phyloP scores from a whole-genome alignment of 2,329 filamentous ascomycete genomes.

The Furcasterigmium sp. region DNA sequence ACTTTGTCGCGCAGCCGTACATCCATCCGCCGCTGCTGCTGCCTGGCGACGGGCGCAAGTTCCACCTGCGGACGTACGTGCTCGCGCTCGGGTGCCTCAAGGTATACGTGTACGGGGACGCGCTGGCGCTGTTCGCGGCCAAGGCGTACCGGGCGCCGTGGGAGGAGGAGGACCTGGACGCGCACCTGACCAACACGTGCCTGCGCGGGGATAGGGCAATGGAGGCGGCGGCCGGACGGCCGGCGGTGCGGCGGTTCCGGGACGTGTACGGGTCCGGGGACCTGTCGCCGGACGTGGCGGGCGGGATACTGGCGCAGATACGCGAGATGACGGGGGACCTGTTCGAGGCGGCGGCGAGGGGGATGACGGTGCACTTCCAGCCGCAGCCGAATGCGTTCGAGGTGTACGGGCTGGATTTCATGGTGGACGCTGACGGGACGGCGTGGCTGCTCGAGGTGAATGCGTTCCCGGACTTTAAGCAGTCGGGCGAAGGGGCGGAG shows the following conservation, averaged over 20 bases:
- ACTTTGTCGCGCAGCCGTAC: constrained; percentile 95
- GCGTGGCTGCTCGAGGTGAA: constrained; percentile 88
- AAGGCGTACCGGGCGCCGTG: constrained; percentile 65
- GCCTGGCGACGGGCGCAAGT: constrained; percentile 67
- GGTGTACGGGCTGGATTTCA: constrained; percentile 84
- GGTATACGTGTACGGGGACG: constrained; percentile 81
- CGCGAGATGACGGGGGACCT: constrained; percentile 66
- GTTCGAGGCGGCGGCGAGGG: constrained; percentile 80
- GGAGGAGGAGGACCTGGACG: constrained; percentile 50
- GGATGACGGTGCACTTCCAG: constrained; percentile 89
- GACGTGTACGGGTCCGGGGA: constrained; percentile 34
- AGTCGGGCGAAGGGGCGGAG: constrained; percentile 64
- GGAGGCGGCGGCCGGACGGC: constrained; percentile 29
- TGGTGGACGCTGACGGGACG: constrained; percentile 62
- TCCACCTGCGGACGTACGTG: constrained; percentile 92
- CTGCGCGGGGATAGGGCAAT: constrained; percentile 36
- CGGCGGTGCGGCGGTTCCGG: constrained; percentile 73
- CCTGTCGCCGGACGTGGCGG: constrained; percentile 40
- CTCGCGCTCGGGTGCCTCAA: constrained; percentile 72
- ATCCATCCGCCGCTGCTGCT: constrained; percentile 83
- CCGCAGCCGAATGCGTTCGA: constrained; percentile 85
- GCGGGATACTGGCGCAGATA: constrained; percentile 68
- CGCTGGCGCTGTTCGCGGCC: constrained; percentile 90
- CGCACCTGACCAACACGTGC: constrained; percentile 93
- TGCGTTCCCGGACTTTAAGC: constrained; percentile 91